phyloP scores from a whole-genome alignment of 2,329 filamentous ascomycete species.

The Rhinocladiella similis region DNA sequence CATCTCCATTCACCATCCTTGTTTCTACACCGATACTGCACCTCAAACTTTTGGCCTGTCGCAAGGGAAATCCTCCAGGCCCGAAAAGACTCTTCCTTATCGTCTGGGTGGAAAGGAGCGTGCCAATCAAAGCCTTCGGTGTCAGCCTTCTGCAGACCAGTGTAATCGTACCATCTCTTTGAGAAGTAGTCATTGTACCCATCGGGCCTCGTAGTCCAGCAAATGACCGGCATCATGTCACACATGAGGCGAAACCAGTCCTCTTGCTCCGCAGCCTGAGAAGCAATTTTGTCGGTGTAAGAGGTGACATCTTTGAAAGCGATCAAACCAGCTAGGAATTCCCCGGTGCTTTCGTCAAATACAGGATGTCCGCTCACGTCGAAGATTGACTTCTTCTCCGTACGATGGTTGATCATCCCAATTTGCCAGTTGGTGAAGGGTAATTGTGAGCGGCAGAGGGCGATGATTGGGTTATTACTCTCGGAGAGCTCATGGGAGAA shows the following conservation, averaged over 20 bases:
- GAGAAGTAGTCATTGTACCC: slow-evolving; percentile 74
- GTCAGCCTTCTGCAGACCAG: slow-evolving; percentile 63
- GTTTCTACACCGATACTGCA: slow-evolving; percentile 69
- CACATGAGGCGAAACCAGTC: slow-evolving; percentile 74
- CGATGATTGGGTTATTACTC: slow-evolving; percentile 66
- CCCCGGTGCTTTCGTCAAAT: slow-evolving; percentile 64
- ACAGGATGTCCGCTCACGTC: slow-evolving; percentile 70
- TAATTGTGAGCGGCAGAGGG: slow-evolving; percentile 61
- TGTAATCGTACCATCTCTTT: slow-evolving; percentile 77
- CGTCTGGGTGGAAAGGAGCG: slow-evolving; percentile 68
- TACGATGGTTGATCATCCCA: slow-evolving; percentile 61
- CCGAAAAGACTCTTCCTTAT: slow-evolving; percentile 56
- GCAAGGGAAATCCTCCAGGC: slow-evolving; percentile 63
- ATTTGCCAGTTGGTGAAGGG: slow-evolving; percentile 61
- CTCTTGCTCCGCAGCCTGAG: slow-evolving; percentile 70
- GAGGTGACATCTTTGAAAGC: slow-evolving; percentile 71
- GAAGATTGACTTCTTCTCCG: slow-evolving; percentile 57
- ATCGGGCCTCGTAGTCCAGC: slow-evolving; percentile 71
- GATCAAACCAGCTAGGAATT: slow-evolving; percentile 72
- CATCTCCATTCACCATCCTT: slow-evolving; percentile 72
- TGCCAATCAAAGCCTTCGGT: slow-evolving; percentile 65
- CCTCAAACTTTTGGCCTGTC: slow-evolving; percentile 68
- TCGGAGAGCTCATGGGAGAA: slow-evolving; percentile 60
- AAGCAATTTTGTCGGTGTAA: slow-evolving; percentile 67
- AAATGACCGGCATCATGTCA: slow-evolving; percentile 69